A percentile compares a stretch with the other conserved stretches of the same genome.
These are phyloP conservation scores for Hericium alpestre DNA, from an alignment of 768 basidiomycete genomes.

Conservation along the genomic window DNA sequence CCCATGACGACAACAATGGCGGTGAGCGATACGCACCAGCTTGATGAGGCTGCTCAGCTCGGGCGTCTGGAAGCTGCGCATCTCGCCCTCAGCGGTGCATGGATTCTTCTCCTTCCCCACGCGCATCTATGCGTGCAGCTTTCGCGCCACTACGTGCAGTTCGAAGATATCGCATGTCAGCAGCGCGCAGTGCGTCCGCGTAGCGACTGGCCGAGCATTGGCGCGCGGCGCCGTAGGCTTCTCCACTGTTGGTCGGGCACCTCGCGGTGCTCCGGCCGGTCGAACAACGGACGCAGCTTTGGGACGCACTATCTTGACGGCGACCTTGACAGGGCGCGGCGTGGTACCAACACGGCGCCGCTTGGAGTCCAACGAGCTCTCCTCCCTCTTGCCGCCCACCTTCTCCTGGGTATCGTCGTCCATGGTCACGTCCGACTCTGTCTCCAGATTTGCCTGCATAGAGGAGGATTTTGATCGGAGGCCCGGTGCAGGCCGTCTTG, in stretches of 20 bases:
- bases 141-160: slow-evolving; percentile 1
- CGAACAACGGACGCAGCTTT: no score
- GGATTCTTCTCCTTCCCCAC: slow-evolving; percentile 3
- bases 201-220: background rate
- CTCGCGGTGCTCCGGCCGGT: no score
- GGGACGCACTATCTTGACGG: no score
- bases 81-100: background rate
- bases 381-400: background rate
- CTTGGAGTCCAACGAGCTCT: slow-evolving; percentile 5
- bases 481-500: background rate
- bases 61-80: no score
- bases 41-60: slow-evolving; percentile 10
- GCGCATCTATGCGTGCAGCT: slow-evolving; percentile 9
- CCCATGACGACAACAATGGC: no score
- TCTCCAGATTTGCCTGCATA: slow-evolving; percentile 1
- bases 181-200: background rate
- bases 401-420: slow-evolving; percentile 5
- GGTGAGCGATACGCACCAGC: slow-evolving; percentile 4
- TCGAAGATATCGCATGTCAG: background rate
- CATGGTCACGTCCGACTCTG: slow-evolving; percentile 11
- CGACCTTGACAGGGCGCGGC: background rate
- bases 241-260: no score
- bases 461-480: slow-evolving; percentile 3
- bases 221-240: background rate
- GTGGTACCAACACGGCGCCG: slow-evolving; percentile 5